These are phyloP conservation scores for Alternaria incomplexa DNA, from an alignment of 2,329 filamentous ascomycete species.

Conservation along the genomic window DNA sequence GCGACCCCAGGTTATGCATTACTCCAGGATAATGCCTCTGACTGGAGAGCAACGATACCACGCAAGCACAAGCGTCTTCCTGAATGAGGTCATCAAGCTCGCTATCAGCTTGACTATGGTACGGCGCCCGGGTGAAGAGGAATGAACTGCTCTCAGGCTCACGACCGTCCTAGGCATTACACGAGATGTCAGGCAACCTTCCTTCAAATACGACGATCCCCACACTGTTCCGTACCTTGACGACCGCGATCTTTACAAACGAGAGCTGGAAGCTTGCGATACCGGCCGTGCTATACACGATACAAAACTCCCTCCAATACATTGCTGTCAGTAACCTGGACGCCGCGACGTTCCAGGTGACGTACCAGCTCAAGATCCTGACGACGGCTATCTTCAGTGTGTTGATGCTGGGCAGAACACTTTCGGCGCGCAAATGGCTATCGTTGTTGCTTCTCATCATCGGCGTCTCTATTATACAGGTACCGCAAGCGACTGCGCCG, in stretches of 20 bases:
- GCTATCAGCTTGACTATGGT: constrained; percentile 79
- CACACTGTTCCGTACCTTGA: constrained; percentile 79
- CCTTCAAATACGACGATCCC: constrained; percentile 81
- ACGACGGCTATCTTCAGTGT: constrained; percentile 89
- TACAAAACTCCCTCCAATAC: constrained; percentile 95
- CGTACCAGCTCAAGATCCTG: constrained; percentile 94
- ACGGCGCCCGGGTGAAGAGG: neutral
- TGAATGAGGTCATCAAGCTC: constrained; percentile 92
- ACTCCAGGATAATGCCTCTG: constrained; percentile 91
- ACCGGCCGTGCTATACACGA: constrained; percentile 84
- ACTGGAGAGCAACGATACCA: constrained; percentile 85
- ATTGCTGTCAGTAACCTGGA: constrained; percentile 89
- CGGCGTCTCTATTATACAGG: constrained; percentile 84
- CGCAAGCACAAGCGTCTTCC: constrained; percentile 89
- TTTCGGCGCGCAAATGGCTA: constrained; percentile 78
- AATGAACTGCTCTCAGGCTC: neutral
- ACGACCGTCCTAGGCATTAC: constrained; percentile 63
- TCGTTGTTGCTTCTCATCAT: constrained; percentile 78
- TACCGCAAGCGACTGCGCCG: constrained; percentile 67
- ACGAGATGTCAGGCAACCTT: constrained; percentile 80
- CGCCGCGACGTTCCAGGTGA: constrained; percentile 89
- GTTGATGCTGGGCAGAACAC: constrained; percentile 71
- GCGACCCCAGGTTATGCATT: constrained; percentile 78
- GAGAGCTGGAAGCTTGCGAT: constrained; percentile 96
- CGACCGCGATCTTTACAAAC: constrained; percentile 79